phyloP scores from a whole-genome alignment of 495 filamentous ascomycete species.

The Neurospora tetraspora region DNA sequence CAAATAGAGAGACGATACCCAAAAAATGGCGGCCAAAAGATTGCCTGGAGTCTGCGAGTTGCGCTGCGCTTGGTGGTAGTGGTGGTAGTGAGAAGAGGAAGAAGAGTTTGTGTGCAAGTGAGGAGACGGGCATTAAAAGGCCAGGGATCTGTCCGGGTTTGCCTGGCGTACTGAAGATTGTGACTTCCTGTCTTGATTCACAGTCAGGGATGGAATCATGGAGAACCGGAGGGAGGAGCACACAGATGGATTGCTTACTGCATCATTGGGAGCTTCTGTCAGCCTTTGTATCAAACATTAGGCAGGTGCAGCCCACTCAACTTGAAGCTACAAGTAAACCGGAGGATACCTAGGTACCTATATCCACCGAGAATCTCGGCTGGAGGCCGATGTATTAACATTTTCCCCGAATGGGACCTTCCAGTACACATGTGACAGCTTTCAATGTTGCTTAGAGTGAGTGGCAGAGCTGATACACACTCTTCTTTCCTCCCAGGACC shows the following conservation, averaged over 20 bases:
- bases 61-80: not conserved
- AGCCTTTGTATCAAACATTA: not conserved
- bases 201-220: not conserved
- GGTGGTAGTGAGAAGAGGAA: not conserved
- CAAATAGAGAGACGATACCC: slow-evolving; percentile 12
- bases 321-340: not conserved
- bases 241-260: not conserved
- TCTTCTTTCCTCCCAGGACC: not conserved
- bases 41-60: slow-evolving; percentile 6
- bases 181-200: not conserved
- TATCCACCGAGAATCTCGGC: not conserved
- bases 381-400: not conserved
- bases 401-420: not conserved
- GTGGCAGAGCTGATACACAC: not conserved
- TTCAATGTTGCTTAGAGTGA: not conserved
- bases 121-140: not conserved
- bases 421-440: not conserved
- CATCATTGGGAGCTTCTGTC: not conserved
- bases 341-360: too few species aligned
- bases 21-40: slow-evolving; percentile 20
- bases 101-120: not conserved
- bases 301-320: not conserved
- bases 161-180: not conserved
- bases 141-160: not conserved
- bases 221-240: not conserved